phyloP scores from a whole-genome alignment of 176 grass and related monocot species.

The Neostapfia colusana region DNA sequence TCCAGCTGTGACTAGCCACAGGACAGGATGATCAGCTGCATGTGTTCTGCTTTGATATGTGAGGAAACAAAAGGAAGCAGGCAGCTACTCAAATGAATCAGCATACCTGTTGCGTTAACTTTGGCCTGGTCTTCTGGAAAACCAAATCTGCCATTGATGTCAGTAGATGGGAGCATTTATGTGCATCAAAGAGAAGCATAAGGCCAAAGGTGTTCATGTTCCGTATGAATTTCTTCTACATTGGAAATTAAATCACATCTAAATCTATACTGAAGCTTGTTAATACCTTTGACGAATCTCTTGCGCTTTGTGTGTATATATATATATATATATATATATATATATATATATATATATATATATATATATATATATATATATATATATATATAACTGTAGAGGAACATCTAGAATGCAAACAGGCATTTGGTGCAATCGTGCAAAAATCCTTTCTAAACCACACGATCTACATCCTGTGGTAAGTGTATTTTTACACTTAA shows the following conservation, averaged over 20 bases:
- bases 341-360: too few species aligned
- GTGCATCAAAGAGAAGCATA: not conserved
- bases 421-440: too few species aligned
- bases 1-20: constrained; percentile 34
- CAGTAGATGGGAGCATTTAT: constrained; percentile 23
- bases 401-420: too few species aligned
- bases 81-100: constrained; percentile 22
- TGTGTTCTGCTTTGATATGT: constrained; percentile 39
- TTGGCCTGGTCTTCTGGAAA: constrained; percentile 11
- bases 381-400: too few species aligned
- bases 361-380: too few species aligned
- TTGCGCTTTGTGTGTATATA: too few species aligned
- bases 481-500: too few species aligned
- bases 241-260: not conserved
- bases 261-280: not conserved
- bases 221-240: not conserved
- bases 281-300: not conserved
- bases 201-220: not conserved
- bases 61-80: constrained; percentile 34
- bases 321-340: too few species aligned
- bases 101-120: not conserved
- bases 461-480: too few species aligned
- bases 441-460: too few species aligned
- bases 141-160: constrained; percentile 22
- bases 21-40: constrained; percentile 45